Percentiles rank a stretch among this genome's conserved stretches.
phyloP scores from a whole-genome alignment of 202 grass and related monocot species.

The Hordeum pubiflorum region DNA sequence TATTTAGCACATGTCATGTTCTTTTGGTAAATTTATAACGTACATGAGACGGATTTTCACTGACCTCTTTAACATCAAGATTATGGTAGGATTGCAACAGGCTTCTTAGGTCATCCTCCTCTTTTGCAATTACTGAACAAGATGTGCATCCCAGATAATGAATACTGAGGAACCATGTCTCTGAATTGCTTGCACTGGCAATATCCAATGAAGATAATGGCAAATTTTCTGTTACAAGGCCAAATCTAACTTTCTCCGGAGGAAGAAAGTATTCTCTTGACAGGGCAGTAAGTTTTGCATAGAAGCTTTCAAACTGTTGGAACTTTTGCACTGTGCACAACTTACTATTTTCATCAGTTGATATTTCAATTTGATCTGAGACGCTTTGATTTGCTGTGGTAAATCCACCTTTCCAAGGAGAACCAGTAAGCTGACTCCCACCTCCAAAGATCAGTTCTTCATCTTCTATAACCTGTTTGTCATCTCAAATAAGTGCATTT shows the following conservation, averaged over 20 bases:
- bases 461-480: constrained; percentile 70
- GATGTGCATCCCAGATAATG: constrained; percentile 60
- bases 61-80: constrained; percentile 58
- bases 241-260: constrained; percentile 73
- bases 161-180: constrained; percentile 62
- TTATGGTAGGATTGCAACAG: constrained; percentile 57
- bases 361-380: constrained; percentile 37
- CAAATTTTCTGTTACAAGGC: constrained; percentile 56
- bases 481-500: constrained; percentile 47
- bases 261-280: constrained; percentile 83
- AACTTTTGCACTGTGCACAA: constrained; percentile 61
- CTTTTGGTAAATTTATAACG: background rate
- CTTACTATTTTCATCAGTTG: constrained; percentile 28
- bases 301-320: constrained; percentile 66
- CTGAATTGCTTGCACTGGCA: constrained; percentile 28
- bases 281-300: constrained; percentile 55
- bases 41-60: constrained; percentile 18
- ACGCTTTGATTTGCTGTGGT: constrained; percentile 66
- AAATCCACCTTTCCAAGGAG: constrained; percentile 67
- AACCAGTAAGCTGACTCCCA: constrained; percentile 34
- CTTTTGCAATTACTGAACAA: constrained; percentile 65
- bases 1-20: constrained; percentile 15
- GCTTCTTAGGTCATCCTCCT: constrained; percentile 59
- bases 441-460: constrained; percentile 54
- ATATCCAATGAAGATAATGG: constrained; percentile 46